Conservation (phyloP, 2,329 filamentous ascomycete genomes). For the Orbilia javanica region DNA sequence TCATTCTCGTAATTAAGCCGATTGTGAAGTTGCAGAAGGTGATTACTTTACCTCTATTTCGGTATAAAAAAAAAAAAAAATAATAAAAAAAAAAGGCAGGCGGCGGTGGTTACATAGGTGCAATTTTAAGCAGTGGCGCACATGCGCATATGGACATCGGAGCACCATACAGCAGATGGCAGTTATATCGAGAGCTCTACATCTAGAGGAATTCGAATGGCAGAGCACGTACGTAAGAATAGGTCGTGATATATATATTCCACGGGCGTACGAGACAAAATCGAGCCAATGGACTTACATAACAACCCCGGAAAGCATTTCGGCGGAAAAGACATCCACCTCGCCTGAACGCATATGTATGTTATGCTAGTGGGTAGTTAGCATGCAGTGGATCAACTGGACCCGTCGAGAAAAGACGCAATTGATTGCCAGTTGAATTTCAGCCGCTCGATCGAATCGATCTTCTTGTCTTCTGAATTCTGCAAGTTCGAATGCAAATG, state of each 20-base stretch:
- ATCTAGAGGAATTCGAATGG: too few species aligned
- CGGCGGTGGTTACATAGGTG: constrained; percentile 46
- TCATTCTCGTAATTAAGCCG: constrained; percentile 43
- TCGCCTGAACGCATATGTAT: background rate
- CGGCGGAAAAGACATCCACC: background rate
- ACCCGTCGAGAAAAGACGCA: constrained; percentile 29
- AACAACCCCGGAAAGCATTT: background rate
- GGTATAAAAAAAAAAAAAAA: too few species aligned
- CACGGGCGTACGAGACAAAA: too few species aligned
- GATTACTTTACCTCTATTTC: constrained; percentile 8
- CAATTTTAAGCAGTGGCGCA: constrained; percentile 47
- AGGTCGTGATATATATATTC: background rate
- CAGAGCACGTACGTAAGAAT: too few species aligned
- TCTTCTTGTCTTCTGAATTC: too few species aligned
- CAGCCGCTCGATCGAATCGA: constrained; percentile 40
- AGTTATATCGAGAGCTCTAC: too few species aligned
- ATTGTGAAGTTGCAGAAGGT: constrained; percentile 53
- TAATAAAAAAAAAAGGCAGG: background rate
- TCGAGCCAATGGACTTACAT: background rate
- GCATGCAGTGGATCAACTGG: too few species aligned
- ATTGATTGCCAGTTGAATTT: constrained; percentile 18
- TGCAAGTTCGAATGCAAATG: background rate
- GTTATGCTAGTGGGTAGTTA: too few species aligned
- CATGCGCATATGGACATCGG: too few species aligned
- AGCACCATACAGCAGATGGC: too few species aligned